These are phyloP conservation scores for Cryptococcus sp. DNA, from an alignment of 1,284 basidiomycete species.

Conservation along the genomic window DNA sequence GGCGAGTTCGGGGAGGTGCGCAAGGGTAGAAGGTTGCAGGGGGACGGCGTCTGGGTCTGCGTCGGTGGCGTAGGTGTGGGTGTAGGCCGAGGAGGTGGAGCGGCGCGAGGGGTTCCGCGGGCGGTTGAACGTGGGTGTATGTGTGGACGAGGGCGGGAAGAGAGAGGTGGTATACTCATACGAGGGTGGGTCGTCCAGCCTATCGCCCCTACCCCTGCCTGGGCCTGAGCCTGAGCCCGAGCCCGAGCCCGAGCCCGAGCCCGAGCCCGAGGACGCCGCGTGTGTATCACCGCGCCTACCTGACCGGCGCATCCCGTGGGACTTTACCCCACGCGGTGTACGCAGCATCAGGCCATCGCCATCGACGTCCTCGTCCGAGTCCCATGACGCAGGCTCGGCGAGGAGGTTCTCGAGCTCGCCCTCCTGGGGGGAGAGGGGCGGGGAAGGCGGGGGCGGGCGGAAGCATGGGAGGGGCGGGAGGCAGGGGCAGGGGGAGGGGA, in stretches of 20 bases:
- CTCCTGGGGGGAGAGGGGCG: slow-evolving; percentile 9
- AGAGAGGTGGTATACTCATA: neutral
- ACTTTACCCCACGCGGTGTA: neutral
- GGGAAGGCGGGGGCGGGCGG: neutral
- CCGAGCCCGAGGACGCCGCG: no score
- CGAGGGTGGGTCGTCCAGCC: neutral
- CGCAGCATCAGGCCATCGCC: neutral
- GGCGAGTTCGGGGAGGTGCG: slow-evolving; percentile 3
- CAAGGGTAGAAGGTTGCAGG: slow-evolving; percentile 1
- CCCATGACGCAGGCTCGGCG: neutral
- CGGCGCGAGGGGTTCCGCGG: no score
- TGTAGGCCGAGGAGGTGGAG: no score
- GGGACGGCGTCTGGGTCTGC: slow-evolving; percentile 6
- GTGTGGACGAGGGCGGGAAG: no score
- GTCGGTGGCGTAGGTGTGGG: neutral
- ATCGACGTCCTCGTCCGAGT: neutral
- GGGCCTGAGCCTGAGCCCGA: no score
- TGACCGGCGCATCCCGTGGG: neutral
- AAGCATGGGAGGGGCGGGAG: no score
- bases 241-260: no score
- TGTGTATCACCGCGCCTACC: neutral
- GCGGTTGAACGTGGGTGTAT: no score
- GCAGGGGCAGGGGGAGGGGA: neutral
- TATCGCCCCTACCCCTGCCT: no score
- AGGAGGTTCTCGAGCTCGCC: slow-evolving; percentile 7